Evolutionary conservation across 495 filamentous ascomycete genomes (phyloP).

Genomic region (Annulohypoxylon nitens): DNA sequence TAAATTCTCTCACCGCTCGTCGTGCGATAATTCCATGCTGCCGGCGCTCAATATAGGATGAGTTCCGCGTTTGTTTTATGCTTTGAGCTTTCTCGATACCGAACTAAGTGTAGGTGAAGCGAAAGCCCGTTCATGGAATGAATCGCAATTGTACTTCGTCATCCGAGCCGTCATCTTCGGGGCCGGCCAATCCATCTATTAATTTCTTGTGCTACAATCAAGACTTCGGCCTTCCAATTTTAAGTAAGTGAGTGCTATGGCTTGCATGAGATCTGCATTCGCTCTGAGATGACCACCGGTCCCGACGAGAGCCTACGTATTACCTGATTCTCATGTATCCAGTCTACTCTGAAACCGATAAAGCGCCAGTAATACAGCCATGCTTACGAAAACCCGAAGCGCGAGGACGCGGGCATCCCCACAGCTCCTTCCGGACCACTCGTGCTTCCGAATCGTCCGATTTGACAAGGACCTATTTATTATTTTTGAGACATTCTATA

Average conservation of each 20-base stretch:
- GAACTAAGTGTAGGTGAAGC: neutral
- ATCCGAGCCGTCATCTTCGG: neutral
- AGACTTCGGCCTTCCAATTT: neutral
- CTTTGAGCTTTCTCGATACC: neutral
- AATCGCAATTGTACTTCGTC: neutral
- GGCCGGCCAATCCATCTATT: neutral
- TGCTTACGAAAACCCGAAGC: constrained; percentile 19
- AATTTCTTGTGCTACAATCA: neutral
- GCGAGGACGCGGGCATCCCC: constrained; percentile 37
- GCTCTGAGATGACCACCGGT: neutral
- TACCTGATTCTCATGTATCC: neutral
- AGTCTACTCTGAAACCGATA: neutral
- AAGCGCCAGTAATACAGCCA: neutral
- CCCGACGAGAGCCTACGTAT: neutral
- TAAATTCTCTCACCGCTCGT: neutral
- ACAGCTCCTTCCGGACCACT: constrained; percentile 15
- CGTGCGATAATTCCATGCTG: neutral
- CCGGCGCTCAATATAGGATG: neutral
- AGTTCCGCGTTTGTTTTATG: neutral
- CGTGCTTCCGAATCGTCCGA: constrained; percentile 13
- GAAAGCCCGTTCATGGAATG: neutral
- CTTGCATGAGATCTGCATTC: constrained; percentile 6
- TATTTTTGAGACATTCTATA: neutral
- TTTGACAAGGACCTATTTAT: neutral
- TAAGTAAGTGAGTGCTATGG: neutral